Conservation (phyloP, 2,329 filamentous ascomycete genomes). For the Cryphonectria japonica region DNA sequence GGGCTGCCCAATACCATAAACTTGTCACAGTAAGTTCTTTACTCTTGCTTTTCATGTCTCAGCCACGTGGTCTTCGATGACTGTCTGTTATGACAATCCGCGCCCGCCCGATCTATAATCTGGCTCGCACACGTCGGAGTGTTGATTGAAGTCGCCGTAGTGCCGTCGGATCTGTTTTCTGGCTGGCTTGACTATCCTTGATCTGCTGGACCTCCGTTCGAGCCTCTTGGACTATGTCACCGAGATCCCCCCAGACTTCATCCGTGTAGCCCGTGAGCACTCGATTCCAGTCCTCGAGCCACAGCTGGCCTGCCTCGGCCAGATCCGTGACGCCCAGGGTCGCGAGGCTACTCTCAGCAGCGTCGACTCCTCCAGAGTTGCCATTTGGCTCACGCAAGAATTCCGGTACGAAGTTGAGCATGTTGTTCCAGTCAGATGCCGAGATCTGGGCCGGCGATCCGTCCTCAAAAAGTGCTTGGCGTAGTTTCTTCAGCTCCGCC, state of each 20-base stretch:
- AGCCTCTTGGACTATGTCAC: slow-evolving; percentile 59
- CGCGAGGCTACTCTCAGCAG: slow-evolving; percentile 32
- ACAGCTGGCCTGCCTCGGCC: slow-evolving; percentile 46
- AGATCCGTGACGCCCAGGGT: slow-evolving; percentile 46
- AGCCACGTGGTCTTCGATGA: not conserved
- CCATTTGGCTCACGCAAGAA: slow-evolving; percentile 40
- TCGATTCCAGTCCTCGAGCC: slow-evolving; percentile 59
- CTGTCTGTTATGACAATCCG: not conserved
- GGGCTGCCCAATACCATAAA: not conserved
- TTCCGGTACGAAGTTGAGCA: slow-evolving; percentile 56
- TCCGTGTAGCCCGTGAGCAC: slow-evolving; percentile 63
- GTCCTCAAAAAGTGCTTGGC: slow-evolving; percentile 44
- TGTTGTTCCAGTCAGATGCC: slow-evolving; percentile 45
- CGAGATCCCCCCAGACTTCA: slow-evolving; percentile 70
- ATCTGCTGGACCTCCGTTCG: slow-evolving; percentile 56
- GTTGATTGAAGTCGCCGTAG: slow-evolving; percentile 45
- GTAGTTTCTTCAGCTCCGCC: slow-evolving; percentile 40
- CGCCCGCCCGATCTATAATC: slow-evolving; percentile 21
- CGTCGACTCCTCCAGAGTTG: slow-evolving; percentile 27
- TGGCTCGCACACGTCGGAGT: slow-evolving; percentile 44
- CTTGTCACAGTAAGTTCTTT: not conserved
- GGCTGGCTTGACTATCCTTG: slow-evolving; percentile 34
- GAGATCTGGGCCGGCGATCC: slow-evolving; percentile 26
- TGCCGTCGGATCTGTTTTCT: slow-evolving; percentile 39
- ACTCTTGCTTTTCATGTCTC: not conserved